Percentiles rank a stretch among this genome's conserved stretches.
phyloP scores from a whole-genome alignment of 345 rosid species.

The Hirschfeldia incana region DNA sequence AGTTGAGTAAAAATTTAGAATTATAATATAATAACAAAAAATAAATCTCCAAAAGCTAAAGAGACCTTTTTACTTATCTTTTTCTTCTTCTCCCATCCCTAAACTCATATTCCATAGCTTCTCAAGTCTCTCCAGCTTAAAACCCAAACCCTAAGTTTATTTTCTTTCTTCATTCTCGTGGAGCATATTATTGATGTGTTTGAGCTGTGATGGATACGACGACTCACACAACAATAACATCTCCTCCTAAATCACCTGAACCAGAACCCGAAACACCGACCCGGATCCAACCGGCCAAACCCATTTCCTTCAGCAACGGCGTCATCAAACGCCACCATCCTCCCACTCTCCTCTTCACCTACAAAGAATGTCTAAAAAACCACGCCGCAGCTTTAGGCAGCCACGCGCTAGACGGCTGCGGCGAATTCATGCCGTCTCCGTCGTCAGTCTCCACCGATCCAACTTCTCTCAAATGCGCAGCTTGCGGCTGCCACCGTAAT shows the following conservation, averaged over 20 bases:
- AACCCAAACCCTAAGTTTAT: slow-evolving; percentile 21
- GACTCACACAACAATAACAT: slow-evolving; percentile 14
- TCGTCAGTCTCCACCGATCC: slow-evolving; percentile 58
- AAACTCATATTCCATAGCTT: slow-evolving; percentile 4
- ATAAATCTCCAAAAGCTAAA: slow-evolving; percentile 29
- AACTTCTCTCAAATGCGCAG: slow-evolving; percentile 74
- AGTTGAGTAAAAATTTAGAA: background rate
- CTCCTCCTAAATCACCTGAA: slow-evolving; percentile 55
- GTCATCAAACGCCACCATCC: slow-evolving; percentile 63
- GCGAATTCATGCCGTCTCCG: slow-evolving; percentile 86
- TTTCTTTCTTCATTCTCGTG: background rate
- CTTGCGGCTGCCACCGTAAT: slow-evolving; percentile 88
- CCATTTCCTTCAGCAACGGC: slow-evolving; percentile 66
- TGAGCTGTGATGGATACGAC: slow-evolving; percentile 54
- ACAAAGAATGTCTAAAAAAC: slow-evolving; percentile 78
- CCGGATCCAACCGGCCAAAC: slow-evolving; percentile 65
- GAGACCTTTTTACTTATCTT: slow-evolving; percentile 29
- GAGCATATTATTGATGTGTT: slow-evolving; percentile 43
- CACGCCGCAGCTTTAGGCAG: slow-evolving; percentile 77
- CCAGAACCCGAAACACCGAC: slow-evolving; percentile 61
- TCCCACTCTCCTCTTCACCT: slow-evolving; percentile 42
- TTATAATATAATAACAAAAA: background rate
- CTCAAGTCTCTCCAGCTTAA: slow-evolving; percentile 7
- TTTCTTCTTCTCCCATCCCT: slow-evolving; percentile 21
- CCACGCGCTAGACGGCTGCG: slow-evolving; percentile 82